These are phyloP conservation scores for Dianthus caryophyllus DNA, from an alignment of 148 eudicot genomes.

Conservation along the genomic window DNA sequence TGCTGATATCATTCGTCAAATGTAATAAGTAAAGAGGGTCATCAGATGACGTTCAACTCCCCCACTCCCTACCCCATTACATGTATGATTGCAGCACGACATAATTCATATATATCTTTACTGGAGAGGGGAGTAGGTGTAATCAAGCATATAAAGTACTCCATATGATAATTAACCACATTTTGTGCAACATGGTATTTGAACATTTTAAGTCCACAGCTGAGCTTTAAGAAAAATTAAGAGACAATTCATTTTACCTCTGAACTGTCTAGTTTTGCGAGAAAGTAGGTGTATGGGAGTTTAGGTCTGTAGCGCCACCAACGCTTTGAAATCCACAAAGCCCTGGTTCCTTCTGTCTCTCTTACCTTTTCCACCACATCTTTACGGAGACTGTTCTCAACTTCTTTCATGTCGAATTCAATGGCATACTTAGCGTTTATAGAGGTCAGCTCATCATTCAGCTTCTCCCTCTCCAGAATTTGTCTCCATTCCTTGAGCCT, in stretches of 20 bases:
- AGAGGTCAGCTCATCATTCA: conserved; percentile 62
- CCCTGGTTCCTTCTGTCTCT: conserved; percentile 54
- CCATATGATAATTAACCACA: neutral
- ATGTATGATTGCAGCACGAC: neutral
- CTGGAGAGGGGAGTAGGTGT: neutral
- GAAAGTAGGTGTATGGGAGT: conserved; percentile 91
- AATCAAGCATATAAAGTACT: neutral
- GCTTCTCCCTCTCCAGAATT: conserved; percentile 68
- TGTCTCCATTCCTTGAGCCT: conserved; percentile 74
- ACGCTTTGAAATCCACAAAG: conserved; percentile 91
- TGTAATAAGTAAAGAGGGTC: too few species aligned
- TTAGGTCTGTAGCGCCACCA: conserved; percentile 99
- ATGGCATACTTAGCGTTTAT: conserved; percentile 61
- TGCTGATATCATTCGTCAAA: too few species aligned
- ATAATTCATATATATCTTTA: neutral
- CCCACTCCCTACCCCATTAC: neutral
- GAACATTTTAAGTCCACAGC: neutral
- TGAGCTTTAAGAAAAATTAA: conserved; percentile 6
- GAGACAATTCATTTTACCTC: conserved; percentile 44
- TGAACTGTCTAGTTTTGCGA: conserved; percentile 79
- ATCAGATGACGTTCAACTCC: neutral
- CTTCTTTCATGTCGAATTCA: conserved; percentile 95
- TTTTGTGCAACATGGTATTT: neutral
- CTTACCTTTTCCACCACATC: conserved; percentile 65
- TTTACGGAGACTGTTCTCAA: conserved; percentile 81